Conservation (phyloP, 2,329 filamentous ascomycete species). For the Ceratocystis destructans region DNA sequence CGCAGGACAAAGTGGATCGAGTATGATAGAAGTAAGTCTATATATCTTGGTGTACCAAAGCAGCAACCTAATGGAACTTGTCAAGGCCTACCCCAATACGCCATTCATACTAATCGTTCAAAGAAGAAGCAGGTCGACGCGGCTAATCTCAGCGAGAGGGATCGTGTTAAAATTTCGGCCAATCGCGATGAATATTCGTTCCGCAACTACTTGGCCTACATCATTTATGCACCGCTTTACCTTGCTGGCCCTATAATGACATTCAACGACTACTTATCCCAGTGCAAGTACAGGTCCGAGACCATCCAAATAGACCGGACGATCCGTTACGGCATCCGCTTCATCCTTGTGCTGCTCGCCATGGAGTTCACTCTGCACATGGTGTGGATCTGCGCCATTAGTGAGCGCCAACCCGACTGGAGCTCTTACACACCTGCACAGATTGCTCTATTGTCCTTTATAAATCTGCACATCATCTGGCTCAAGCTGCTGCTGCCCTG, state of each 20-base stretch:
- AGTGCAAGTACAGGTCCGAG: conserved; percentile 58
- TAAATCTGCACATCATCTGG: conserved; percentile 97
- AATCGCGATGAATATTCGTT: conserved; percentile 58
- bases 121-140: conserved; percentile 98
- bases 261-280: conserved; percentile 95
- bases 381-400: conserved; percentile 87
- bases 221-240: conserved; percentile 85
- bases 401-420: conserved; percentile 69
- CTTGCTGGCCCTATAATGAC: conserved; percentile 86
- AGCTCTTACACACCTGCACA: conserved; percentile 71
- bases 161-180: conserved; percentile 68
- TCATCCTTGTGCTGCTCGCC: conserved; percentile 61
- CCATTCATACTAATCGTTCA: conserved; percentile 45
- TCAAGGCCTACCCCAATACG: not conserved
- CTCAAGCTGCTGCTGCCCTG: conserved; percentile 90
- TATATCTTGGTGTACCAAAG: not conserved
- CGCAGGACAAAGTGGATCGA: conserved; percentile 45
- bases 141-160: conserved; percentile 70
- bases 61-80: not conserved
- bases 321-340: conserved; percentile 68
- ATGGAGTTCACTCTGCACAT: conserved; percentile 91
- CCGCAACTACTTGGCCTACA: conserved; percentile 78
- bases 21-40: conserved; percentile 59
- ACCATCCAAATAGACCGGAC: conserved; percentile 60
- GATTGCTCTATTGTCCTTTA: conserved; percentile 79